Base-by-base conservation (phyloP, 192 early-diverging fungal species). In the Obelidium mucronatum region DNA sequence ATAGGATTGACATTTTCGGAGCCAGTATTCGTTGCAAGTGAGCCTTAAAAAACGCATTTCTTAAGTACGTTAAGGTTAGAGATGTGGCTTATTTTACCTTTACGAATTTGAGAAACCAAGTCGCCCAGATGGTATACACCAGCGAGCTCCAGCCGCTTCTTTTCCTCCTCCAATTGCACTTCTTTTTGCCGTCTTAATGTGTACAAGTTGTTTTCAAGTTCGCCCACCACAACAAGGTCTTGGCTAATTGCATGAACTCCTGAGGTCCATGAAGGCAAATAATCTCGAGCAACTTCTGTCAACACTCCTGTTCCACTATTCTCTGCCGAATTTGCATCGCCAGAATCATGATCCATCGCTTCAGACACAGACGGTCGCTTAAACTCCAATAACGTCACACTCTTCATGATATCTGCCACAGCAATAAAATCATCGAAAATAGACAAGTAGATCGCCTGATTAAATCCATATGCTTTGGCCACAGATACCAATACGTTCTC, bases 371-470 rank as follows among this genome's bases (percentile, higher is more conserved):
- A 26, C 58, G 67, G n/a, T 2, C 72, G 61, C 40, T 84, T 79
- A 65, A 82, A 92, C 15, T 44, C 55, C 52, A 93, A 83, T 4
- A 95, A 52, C 4, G 90, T 84, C 5, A 91, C 89, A 0, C 94
- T 96, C 48, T 90, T 86, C 84, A 97, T 88, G 48, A 97, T 33
- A 79, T 98, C 97, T 24, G 92, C 95, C 15, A 95, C 92, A 0
- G 92, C 66, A 31, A 97, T 76, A 33, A 86, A 86, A 63, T 95
- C 90, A 28, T 91, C 93, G 11, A 73, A 75, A 2, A 84, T 82
- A 2, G 90, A 85, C 37, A 96, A 30, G 22, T 80, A 82, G 4
- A 94, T 58, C 2, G 86, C 79, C 4, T 91, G 39, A 4, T 91
- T 88, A 71, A 91, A 88, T 26, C 89, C 87, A 67, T 85, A 85